phyloP scores from a whole-genome alignment of 441 rosid genomes.

The Monsonia emarginata region DNA sequence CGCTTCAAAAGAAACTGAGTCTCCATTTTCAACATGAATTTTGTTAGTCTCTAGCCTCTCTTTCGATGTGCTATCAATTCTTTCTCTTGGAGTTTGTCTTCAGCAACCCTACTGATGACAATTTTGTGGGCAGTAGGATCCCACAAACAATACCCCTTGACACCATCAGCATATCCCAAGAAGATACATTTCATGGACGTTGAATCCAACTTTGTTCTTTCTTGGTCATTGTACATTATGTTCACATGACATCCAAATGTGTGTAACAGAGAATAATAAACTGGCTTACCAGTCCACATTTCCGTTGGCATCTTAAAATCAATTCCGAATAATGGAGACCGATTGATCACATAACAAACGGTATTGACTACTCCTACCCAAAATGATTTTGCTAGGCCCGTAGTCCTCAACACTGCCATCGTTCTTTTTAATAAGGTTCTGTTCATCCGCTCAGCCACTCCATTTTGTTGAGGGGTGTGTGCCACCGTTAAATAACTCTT shows the following conservation, averaged over 20 bases:
- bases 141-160: conserved; percentile 6
- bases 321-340: not conserved
- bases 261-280: not conserved
- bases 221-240: conserved; percentile 1
- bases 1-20: not conserved
- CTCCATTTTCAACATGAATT: not conserved
- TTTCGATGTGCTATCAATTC: not conserved
- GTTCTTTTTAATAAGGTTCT: not conserved
- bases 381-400: not conserved
- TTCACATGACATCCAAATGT: not conserved
- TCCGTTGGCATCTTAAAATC: not conserved
- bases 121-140: conserved; percentile 6
- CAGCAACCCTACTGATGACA: not conserved
- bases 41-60: not conserved
- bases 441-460: not conserved
- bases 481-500: not conserved
- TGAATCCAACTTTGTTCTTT: not conserved
- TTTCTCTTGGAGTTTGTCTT: not conserved
- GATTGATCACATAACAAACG: not conserved
- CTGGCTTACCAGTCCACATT: conserved; percentile 1
- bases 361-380: not conserved
- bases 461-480: not conserved
- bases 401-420: not conserved
- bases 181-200: not conserved
- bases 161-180: conserved; percentile 1